Conservation (phyloP, 2,329 filamentous ascomycete genomes). For the Diplocarpon rosae region DNA sequence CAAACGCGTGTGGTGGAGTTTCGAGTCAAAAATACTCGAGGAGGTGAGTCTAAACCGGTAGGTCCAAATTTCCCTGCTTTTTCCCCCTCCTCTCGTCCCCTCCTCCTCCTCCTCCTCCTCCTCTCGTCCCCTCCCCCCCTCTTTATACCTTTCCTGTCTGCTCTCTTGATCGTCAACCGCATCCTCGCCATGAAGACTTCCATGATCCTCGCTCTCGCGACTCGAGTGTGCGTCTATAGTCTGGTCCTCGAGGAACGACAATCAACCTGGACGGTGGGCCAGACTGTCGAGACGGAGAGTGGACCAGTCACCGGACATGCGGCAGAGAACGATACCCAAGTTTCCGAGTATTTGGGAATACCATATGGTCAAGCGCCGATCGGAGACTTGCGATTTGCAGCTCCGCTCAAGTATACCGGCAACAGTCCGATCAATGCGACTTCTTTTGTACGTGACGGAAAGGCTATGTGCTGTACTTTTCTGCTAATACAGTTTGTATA, state of each 20-base stretch:
- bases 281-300: conserved; percentile 20
- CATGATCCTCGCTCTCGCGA: not conserved
- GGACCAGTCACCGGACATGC: conserved; percentile 4
- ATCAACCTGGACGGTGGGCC: conserved; percentile 20
- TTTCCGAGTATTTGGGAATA: conserved; percentile 6
- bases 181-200: not conserved
- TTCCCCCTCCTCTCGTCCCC: no score
- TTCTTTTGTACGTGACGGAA: not conserved
- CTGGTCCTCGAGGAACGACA: not conserved
- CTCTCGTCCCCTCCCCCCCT: no score
- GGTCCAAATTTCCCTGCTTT: no score
- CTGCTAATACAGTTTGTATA: not conserved
- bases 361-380: conserved; percentile 3
- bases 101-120: no score
- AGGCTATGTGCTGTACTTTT: not conserved
- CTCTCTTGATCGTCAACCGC: no score
- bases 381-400: conserved; percentile 2
- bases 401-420: conserved; percentile 4
- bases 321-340: not conserved
- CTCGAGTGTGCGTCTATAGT: not conserved
- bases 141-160: no score
- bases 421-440: conserved; percentile 6
- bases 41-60: no score
- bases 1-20: no score
- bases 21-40: no score